Conservation (phyloP, 768 basidiomycete genomes). For the Aureoboletus auriporus region DNA sequence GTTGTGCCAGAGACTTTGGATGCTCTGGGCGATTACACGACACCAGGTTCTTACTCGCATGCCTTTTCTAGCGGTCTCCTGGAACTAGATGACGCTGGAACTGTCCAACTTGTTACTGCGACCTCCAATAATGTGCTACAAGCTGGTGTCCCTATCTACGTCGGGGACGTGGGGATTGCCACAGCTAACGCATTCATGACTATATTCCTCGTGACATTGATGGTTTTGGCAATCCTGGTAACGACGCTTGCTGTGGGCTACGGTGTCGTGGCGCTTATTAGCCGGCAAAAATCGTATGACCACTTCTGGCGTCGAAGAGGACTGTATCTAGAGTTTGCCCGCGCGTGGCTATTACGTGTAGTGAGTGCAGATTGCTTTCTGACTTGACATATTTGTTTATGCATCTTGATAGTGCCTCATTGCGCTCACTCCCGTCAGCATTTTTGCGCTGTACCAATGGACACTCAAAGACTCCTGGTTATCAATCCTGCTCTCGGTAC, state of each 20-base stretch:
- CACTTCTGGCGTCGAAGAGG: slow-evolving; percentile 17
- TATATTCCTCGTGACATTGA: slow-evolving; percentile 70
- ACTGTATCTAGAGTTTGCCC: slow-evolving; percentile 44
- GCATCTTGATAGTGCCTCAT: slow-evolving; percentile 48
- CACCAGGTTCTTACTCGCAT: slow-evolving; percentile 1
- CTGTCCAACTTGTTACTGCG: slow-evolving; percentile 64
- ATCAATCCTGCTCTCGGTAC: slow-evolving; percentile 71
- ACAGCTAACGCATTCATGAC: slow-evolving; percentile 91
- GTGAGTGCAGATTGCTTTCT: slow-evolving; percentile 40
- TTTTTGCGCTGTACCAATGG: slow-evolving; percentile 90
- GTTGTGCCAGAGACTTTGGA: slow-evolving; percentile 7
- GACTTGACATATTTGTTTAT: slow-evolving; percentile 2
- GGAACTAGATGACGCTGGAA: slow-evolving; percentile 17
- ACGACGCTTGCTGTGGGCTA: slow-evolving; percentile 52
- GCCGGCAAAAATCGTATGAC: slow-evolving; percentile 18
- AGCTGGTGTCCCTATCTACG: slow-evolving; percentile 80
- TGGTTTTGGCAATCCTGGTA: slow-evolving; percentile 58
- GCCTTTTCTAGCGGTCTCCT: slow-evolving; percentile 20
- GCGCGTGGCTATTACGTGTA: slow-evolving; percentile 62
- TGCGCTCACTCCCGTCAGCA: slow-evolving; percentile 61
- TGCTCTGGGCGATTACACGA: slow-evolving; percentile 10
- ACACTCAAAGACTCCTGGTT: slow-evolving; percentile 87
- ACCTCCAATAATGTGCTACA: slow-evolving; percentile 63
- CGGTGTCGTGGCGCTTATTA: slow-evolving; percentile 31
- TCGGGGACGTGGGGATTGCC: slow-evolving; percentile 71